These are phyloP conservation scores for Cordyceps fumosorosea DNA, from an alignment of 2,329 filamentous ascomycete genomes.

Conservation along the genomic window DNA sequence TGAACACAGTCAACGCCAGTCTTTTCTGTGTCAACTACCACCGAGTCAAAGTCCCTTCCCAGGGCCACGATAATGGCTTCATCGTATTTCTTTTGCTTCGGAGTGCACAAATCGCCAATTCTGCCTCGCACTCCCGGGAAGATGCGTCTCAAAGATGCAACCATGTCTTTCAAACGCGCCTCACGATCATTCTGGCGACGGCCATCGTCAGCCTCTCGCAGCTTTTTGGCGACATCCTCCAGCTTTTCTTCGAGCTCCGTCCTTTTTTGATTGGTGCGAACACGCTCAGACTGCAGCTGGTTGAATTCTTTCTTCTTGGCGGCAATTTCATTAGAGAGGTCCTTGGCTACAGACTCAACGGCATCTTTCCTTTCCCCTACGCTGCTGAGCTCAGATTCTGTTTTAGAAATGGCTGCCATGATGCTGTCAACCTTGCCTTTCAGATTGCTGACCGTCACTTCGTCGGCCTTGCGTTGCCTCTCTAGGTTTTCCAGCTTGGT, in stretches of 20 bases:
- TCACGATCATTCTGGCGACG: conserved; percentile 82
- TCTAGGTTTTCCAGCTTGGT: conserved; percentile 78
- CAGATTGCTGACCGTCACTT: conserved; percentile 82
- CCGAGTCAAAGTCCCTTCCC: conserved; percentile 86
- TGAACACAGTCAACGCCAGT: conserved; percentile 90
- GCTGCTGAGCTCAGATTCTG: conserved; percentile 63
- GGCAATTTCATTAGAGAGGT: conserved; percentile 71
- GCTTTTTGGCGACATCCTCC: conserved; percentile 68
- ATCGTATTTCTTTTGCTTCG: conserved; percentile 95
- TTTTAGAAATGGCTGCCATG: conserved; percentile 64
- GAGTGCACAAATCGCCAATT: conserved; percentile 85
- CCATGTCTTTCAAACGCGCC: conserved; percentile 69
- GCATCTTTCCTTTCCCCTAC: conserved; percentile 62
- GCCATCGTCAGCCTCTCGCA: conserved; percentile 80
- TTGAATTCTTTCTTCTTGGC: conserved; percentile 88
- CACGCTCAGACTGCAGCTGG: conserved; percentile 72
- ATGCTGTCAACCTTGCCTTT: conserved; percentile 80
- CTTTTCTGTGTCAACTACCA: conserved; percentile 93
- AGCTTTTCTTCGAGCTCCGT: conserved; percentile 92
- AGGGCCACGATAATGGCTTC: conserved; percentile 89
- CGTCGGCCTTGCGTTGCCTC: conserved; percentile 84
- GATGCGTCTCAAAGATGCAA: conserved; percentile 79
- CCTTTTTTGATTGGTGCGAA: conserved; percentile 71
- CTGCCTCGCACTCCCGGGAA: conserved; percentile 88
- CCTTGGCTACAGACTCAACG: conserved; percentile 56